A percentile compares a stretch with the other conserved stretches of the same genome.
These are phyloP conservation scores for Ogataea glucozyma DNA, from an alignment of 805 yeast genomes.

Conservation along the genomic window DNA sequence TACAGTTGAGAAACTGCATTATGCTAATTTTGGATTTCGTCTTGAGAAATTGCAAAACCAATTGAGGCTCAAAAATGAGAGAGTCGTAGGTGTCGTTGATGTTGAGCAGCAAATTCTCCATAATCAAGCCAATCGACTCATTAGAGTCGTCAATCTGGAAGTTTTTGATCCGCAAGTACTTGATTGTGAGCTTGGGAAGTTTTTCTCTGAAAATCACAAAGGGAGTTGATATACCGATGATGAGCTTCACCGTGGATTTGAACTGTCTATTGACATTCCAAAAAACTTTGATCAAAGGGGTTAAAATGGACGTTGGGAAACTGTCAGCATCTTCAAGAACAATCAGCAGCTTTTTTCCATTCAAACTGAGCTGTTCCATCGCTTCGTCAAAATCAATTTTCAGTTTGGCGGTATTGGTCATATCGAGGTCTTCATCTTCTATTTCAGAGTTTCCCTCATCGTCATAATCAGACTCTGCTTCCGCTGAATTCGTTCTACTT, in stretches of 20 bases:
- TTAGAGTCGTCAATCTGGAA: constrained; percentile 36
- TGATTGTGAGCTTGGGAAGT: constrained; percentile 28
- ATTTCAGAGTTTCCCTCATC: constrained; percentile 16
- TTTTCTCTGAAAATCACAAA: constrained; percentile 37
- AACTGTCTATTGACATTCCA: constrained; percentile 25
- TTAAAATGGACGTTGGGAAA: constrained; percentile 28
- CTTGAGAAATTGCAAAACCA: constrained; percentile 31
- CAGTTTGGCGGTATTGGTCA: background rate
- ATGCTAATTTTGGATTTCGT: constrained; percentile 31
- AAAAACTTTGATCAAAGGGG: constrained; percentile 27
- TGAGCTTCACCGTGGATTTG: constrained; percentile 21
- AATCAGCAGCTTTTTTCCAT: constrained; percentile 23
- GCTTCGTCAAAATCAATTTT: constrained; percentile 30
- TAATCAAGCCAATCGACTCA: constrained; percentile 32
- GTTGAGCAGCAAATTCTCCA: constrained; percentile 35
- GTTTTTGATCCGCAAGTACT: constrained; percentile 25
- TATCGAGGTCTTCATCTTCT: constrained; percentile 12
- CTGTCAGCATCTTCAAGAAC: constrained; percentile 40
- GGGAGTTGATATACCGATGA: constrained; percentile 39
- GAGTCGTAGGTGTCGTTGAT: constrained; percentile 34
- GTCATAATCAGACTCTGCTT: constrained; percentile 10
- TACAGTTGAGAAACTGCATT: constrained; percentile 30
- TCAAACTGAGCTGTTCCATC: constrained; percentile 18
- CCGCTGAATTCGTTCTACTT: constrained; percentile 9
- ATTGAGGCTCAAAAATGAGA: constrained; percentile 34